Evolutionary conservation across 2,329 filamentous ascomycete genomes (phyloP).

Genomic region (Trichoderma afroharzianum): DNA sequence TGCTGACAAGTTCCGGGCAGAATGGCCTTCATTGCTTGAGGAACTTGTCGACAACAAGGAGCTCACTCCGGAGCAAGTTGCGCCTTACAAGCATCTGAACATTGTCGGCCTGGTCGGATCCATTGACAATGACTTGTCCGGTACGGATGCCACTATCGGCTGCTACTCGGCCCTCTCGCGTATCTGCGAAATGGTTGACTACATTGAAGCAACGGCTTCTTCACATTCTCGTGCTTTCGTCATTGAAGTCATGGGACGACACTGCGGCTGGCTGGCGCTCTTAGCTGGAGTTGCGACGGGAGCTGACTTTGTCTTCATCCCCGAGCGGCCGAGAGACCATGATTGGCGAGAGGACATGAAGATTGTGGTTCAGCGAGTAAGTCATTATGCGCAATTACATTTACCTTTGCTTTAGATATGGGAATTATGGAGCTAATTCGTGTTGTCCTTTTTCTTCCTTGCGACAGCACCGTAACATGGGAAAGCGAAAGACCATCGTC

Average conservation of each 20-base stretch:
- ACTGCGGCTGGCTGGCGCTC: conserved; percentile 95
- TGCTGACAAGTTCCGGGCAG: conserved; percentile 85
- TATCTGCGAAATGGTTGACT: conserved; percentile 94
- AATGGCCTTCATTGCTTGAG: conserved; percentile 84
- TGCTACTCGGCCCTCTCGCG: conserved; percentile 90
- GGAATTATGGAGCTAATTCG: background rate
- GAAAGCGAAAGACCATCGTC: conserved; percentile 97
- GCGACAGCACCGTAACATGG: conserved; percentile 71
- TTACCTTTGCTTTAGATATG: background rate
- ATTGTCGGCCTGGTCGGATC: conserved; percentile 95
- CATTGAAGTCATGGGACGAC: conserved; percentile 96
- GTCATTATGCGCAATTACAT: conserved; percentile 20
- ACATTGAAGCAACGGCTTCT: conserved; percentile 90
- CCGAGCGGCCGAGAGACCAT: conserved; percentile 82
- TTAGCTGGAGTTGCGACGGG: conserved; percentile 95
- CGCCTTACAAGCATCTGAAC: conserved; percentile 81
- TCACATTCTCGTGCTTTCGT: conserved; percentile 97
- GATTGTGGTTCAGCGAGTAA: conserved; percentile 66
- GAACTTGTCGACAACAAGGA: conserved; percentile 76
- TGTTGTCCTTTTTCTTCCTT: background rate
- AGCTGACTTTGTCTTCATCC: conserved; percentile 95
- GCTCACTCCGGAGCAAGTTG: conserved; percentile 65
- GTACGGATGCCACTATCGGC: conserved; percentile 95
- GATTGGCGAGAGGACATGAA: conserved; percentile 92
- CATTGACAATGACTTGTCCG: conserved; percentile 97